A percentile compares a stretch with the other conserved stretches of the same genome.
phyloP scores from a whole-genome alignment of 345 rosid genomes.

The Psidium friedrichsthalianum region DNA sequence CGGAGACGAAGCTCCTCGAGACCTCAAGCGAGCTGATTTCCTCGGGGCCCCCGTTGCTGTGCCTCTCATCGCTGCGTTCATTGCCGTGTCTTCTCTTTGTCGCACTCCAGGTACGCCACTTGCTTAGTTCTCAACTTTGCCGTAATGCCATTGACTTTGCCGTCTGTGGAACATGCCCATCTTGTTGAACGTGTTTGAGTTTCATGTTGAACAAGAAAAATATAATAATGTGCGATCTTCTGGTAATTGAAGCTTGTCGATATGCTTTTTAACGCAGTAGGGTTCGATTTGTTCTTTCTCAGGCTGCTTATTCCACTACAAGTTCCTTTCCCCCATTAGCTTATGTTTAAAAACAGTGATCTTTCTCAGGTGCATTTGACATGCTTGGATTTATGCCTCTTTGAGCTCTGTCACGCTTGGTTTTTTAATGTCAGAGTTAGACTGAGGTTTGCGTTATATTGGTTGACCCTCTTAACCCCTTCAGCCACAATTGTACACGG shows the following conservation, averaged over 20 bases:
- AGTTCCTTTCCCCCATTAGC: no score
- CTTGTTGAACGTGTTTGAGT: background rate
- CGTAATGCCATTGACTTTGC: background rate
- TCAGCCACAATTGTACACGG: background rate
- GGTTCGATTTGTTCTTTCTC: no score
- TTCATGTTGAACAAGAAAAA: background rate
- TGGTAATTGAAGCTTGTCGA: no score
- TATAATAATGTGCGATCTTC: no score
- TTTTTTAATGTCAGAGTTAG: no score
- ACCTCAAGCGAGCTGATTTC: slow-evolving; percentile 10
- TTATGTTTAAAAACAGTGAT: accelerated
- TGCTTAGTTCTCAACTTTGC: background rate
- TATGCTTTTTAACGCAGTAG: no score
- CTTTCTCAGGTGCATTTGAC: no score
- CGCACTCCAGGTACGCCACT: slow-evolving; percentile 35
- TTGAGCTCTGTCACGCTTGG: no score
- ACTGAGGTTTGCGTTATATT: no score
- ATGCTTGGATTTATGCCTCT: no score
- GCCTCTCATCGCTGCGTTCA: slow-evolving; percentile 34
- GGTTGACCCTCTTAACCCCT: background rate
- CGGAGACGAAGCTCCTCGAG: no score
- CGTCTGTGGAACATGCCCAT: background rate
- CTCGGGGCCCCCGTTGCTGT: slow-evolving; percentile 20
- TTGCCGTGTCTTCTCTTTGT: slow-evolving; percentile 37
- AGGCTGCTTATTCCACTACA: no score